A percentile compares a stretch with the other conserved stretches of the same genome.
phyloP scores from a whole-genome alignment of 2,329 filamentous ascomycete genomes.

The Metarhizium sp. region DNA sequence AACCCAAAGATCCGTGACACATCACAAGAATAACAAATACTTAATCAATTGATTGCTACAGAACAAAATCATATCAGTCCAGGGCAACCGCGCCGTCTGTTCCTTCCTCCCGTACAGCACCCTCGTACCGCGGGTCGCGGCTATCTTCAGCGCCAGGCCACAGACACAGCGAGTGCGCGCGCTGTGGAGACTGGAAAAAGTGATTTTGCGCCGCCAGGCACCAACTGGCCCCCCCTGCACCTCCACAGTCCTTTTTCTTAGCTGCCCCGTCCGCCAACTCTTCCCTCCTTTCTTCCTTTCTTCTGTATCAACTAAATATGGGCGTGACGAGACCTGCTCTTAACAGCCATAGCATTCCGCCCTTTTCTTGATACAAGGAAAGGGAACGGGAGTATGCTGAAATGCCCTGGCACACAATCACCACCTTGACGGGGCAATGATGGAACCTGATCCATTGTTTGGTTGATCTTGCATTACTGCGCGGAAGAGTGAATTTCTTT shows the following conservation, averaged over 20 bases:
- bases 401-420: slow-evolving; percentile 54
- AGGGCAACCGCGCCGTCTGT: too few relatives aligned
- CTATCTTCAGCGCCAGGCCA: too few relatives aligned
- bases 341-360: slow-evolving; percentile 43
- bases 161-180: too few relatives aligned
- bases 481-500: not conserved
- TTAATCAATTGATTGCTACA: too few relatives aligned
- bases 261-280: not conserved
- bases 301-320: slow-evolving; percentile 67
- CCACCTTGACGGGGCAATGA: slow-evolving; percentile 57
- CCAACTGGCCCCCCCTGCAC: not conserved
- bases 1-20: too few relatives aligned
- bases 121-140: too few relatives aligned
- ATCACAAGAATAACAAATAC: too few relatives aligned
- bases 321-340: slow-evolving; percentile 62
- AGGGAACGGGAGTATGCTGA: slow-evolving; percentile 46
- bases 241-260: not conserved
- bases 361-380: slow-evolving; percentile 10
- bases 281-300: slow-evolving; percentile 17
- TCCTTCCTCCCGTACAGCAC: too few relatives aligned
- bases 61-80: too few relatives aligned
- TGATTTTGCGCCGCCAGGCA: not conserved
- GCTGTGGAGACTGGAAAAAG: not conserved
- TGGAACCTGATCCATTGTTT: slow-evolving; percentile 50
- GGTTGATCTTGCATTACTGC: slow-evolving; percentile 24